A percentile compares a stretch with the other conserved stretches of the same genome.
These are phyloP conservation scores for Paecilomyces niveus DNA, from an alignment of 2,329 filamentous ascomycete species.

Conservation along the genomic window DNA sequence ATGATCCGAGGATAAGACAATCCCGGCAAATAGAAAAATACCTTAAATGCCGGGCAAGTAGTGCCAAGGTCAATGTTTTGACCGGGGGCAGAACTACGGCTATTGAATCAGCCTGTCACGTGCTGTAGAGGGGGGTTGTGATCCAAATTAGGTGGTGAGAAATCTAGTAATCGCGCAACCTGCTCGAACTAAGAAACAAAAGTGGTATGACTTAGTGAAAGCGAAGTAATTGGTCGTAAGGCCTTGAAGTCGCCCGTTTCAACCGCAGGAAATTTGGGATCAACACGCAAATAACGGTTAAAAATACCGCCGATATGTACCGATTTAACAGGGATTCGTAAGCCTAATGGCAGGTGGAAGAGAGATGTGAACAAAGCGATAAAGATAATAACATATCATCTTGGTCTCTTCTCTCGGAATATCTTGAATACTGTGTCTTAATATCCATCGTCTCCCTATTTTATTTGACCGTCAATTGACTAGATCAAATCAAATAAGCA, in stretches of 20 bases:
- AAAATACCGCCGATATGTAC: neutral
- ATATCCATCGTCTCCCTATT: neutral
- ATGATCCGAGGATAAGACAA: neutral
- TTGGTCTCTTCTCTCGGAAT: neutral
- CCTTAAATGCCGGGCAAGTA: neutral
- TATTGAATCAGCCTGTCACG: neutral
- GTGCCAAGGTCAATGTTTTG: neutral
- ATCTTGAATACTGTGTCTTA: neutral
- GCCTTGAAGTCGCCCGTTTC: neutral
- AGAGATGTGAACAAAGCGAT: neutral
- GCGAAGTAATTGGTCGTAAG: neutral
- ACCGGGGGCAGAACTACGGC: neutral
- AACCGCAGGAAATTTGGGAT: neutral
- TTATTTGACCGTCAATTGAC: neutral
- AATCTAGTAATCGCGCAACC: neutral
- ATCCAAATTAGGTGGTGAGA: neutral
- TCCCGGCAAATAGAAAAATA: neutral
- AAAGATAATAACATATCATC: neutral
- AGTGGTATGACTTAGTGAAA: neutral
- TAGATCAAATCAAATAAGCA: neutral
- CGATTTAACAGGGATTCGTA: neutral
- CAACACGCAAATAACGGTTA: neutral
- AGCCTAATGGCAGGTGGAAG: neutral
- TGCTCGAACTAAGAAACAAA: neutral
- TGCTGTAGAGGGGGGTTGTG: neutral